phyloP scores from a whole-genome alignment of 345 rosid genomes.

The Xanthoceras sorbifolium region DNA sequence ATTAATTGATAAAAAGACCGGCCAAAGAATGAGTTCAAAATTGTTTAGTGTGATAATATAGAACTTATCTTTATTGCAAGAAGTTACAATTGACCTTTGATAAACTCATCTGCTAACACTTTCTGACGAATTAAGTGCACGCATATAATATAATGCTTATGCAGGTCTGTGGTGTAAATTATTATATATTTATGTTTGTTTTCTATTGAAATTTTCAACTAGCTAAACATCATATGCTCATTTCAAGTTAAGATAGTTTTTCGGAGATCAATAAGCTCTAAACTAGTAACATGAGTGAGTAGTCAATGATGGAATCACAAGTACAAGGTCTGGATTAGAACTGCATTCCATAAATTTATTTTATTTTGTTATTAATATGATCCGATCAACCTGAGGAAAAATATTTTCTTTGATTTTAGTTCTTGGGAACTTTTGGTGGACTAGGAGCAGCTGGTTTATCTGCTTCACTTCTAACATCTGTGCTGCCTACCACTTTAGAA shows the following conservation, averaged over 20 bases:
- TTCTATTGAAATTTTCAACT: neutral
- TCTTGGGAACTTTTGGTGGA: conserved; percentile 83
- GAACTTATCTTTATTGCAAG: neutral
- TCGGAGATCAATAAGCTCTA: neutral
- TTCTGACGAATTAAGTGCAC: neutral
- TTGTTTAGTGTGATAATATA: neutral
- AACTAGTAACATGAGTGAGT: neutral
- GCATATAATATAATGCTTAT: neutral
- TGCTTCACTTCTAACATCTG: conserved; percentile 89
- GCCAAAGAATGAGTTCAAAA: neutral
- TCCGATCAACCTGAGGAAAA: conserved; percentile 16
- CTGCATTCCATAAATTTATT: neutral
- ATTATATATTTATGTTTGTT: neutral
- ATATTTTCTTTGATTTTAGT: conserved; percentile 42
- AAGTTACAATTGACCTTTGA: neutral
- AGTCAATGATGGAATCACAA: too few species aligned
- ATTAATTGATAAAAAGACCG: neutral
- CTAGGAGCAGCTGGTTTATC: conserved; percentile 90
- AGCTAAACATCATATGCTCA: neutral
- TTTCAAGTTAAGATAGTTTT: neutral
- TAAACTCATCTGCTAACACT: neutral
- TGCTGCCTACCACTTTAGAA: conserved; percentile 78
- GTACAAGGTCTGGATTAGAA: neutral
- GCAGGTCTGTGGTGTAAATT: neutral
- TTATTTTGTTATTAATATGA: neutral